Evolutionary conservation across 139 green algal species (phyloP).

Genomic region (Chlorella vulgaris): DNA sequence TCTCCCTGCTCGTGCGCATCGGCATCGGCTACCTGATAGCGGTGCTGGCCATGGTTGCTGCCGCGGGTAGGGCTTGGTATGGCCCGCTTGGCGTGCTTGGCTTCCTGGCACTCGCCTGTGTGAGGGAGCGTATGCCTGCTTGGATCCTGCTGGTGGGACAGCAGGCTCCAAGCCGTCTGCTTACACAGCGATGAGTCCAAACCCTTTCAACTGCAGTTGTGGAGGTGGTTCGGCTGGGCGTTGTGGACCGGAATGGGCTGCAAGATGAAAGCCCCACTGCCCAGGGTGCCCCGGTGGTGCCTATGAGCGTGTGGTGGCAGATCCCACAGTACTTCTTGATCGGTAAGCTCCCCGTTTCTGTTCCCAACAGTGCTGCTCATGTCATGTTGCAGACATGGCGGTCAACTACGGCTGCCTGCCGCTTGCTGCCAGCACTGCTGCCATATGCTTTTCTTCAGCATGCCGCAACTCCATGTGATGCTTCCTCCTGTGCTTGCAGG

Average conservation of each 20-base stretch:
- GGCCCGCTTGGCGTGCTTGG: too few relatives aligned
- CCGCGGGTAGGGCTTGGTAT: background rate
- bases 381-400: too few relatives aligned
- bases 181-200: too few relatives aligned
- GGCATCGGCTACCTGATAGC: conserved; percentile 35
- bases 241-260: conserved; percentile 23
- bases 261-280: conserved; percentile 24
- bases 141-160: too few relatives aligned
- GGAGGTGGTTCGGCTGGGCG: conserved; percentile 31
- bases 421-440: too few relatives aligned
- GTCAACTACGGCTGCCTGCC: too few relatives aligned
- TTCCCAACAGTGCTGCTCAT: background rate
- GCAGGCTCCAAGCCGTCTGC: too few relatives aligned
- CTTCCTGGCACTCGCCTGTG: background rate
- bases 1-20: conserved; percentile 39
- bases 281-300: conserved; percentile 1
- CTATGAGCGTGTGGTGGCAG: conserved; percentile 45
- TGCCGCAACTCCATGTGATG: too few relatives aligned
- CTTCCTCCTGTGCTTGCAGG: too few relatives aligned
- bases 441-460: too few relatives aligned
- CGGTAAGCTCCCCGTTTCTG: conserved; percentile 13
- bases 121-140: background rate
- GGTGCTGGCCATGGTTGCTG: conserved; percentile 38
- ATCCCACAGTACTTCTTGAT: conserved; percentile 55
- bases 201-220: conserved; percentile 36